These are phyloP conservation scores for Rhynchospora pubera DNA, from an alignment of 176 grass and related monocot genomes.

Conservation along the genomic window DNA sequence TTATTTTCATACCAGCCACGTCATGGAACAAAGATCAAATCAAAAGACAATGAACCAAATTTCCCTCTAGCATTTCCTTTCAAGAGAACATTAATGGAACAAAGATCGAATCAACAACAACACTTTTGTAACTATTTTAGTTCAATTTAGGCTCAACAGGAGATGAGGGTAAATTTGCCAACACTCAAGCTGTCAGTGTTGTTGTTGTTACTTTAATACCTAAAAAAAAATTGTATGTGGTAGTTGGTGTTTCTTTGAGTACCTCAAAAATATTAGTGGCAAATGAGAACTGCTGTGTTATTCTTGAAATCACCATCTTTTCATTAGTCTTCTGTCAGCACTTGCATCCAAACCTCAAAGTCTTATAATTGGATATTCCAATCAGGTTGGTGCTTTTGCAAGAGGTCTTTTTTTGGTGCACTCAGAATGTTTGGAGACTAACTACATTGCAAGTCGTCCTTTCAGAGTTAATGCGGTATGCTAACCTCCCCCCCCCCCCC, in stretches of 20 bases:
- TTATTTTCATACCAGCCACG: background rate
- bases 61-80: background rate
- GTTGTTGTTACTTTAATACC: background rate
- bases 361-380: background rate
- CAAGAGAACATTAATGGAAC: too few relatives aligned
- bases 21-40: background rate
- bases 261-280: background rate
- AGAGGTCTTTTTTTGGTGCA: constrained; percentile 84
- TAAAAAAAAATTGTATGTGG: background rate
- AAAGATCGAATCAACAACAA: too few relatives aligned
- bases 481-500: background rate
- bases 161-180: background rate
- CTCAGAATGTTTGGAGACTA: constrained; percentile 92
- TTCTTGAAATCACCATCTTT: background rate
- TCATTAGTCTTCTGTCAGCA: background rate
- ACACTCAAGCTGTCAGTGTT: background rate
- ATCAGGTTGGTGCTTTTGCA: constrained; percentile 79
- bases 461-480: constrained; percentile 84
- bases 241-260: background rate
- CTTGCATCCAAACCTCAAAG: background rate
- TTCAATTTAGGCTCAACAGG: background rate
- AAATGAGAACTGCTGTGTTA: background rate
- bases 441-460: constrained; percentile 92
- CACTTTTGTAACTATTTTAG: background rate
- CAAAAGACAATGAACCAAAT: background rate